Evolutionary conservation across 495 filamentous ascomycete genomes (phyloP), one percentile per base, ranked within the genome.

Genomic region (Oidiodendron maius): DNA sequence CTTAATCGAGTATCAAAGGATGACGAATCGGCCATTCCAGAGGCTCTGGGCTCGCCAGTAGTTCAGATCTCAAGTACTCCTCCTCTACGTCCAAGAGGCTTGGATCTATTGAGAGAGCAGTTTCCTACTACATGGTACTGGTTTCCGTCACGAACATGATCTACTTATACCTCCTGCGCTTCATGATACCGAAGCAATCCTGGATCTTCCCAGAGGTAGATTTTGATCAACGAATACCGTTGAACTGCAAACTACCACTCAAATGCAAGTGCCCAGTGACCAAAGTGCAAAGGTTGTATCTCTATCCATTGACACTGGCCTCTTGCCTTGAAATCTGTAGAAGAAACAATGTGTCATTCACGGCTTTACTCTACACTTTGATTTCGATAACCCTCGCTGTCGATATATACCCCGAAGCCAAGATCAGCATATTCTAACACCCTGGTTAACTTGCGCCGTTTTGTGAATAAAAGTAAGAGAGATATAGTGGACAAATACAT

Each of bases 281-380:
- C 21, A 44, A 18, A 17, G 17, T 44, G 4, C 8, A 42, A 26
- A 46, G 40, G 3, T 17, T 53, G 10, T 17, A 45, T 3, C 36
- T 53, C 17, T 18, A 34, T 10, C 23, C 16, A 16, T 12, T 13
- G 0, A 50, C 24, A 5, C 32, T 55, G 41, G 24, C 17, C 5
- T 46, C 26, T 18, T 46, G 40, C 28, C 24, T 51, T 13, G 24
- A 15, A 20, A 36, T 36, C 16, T 55, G 52, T 37, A 22, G 37
- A 38, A 15, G 37, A 18, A 15, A 55, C 34, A 42, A 55, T 2
- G 43, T 47, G 1, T 50, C 52, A 3, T 50, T 55, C 35, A 55
- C 47, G 9, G 41, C 46, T 1, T n/a, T 55, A 2, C 46, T 55
- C 10, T 37, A 45, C 32, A 46, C 52, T 0, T 36, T 55, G 3